Evolutionary conservation across 2,329 filamentous ascomycete genomes (phyloP).

Genomic region (Leptographium radiaticola): DNA sequence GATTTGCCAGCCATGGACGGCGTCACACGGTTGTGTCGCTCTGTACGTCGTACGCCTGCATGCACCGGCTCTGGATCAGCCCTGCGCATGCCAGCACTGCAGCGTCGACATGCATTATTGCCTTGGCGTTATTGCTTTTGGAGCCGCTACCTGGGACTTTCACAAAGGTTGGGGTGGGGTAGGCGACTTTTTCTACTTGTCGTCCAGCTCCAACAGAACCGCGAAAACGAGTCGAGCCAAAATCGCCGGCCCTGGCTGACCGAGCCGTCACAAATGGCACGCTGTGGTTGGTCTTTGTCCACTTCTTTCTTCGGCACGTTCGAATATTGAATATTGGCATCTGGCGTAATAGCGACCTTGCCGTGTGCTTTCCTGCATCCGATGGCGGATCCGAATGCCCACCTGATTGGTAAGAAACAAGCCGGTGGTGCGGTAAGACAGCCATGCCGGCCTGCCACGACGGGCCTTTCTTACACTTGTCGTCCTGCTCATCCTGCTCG

Average conservation of each 20-base stretch:
- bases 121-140: not conserved
- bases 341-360: not conserved
- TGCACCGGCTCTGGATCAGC: no score
- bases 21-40: no score
- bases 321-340: not conserved
- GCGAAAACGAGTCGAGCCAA: not conserved
- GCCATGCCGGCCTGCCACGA: not conserved
- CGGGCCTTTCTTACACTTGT: not conserved
- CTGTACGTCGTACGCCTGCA: no score
- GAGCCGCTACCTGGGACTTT: not conserved
- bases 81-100: no score
- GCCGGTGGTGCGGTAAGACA: no score
- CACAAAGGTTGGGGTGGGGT: not conserved
- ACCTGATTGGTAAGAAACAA: not conserved
- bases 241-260: not conserved
- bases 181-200: not conserved
- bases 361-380: not conserved
- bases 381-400: not conserved
- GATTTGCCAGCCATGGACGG: no score
- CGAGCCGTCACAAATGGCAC: not conserved
- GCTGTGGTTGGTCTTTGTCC: not conserved
- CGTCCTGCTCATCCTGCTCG: not conserved
- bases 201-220: not conserved
- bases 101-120: not conserved
- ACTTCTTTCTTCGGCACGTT: not conserved